phyloP scores from a whole-genome alignment of 2,329 filamentous ascomycete genomes.

The Sporothrix luriei region DNA sequence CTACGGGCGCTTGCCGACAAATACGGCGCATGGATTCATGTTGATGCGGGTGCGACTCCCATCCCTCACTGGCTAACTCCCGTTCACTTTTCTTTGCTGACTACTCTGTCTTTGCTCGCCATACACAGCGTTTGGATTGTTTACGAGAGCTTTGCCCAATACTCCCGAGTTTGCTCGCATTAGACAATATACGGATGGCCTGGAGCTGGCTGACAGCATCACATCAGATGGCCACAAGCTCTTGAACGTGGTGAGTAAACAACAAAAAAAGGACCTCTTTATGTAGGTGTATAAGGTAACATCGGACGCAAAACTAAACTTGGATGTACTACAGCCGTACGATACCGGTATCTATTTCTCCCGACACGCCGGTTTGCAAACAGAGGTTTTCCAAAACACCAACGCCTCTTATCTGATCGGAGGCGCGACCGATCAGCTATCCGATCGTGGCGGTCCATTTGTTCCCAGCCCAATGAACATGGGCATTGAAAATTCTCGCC shows the following conservation, averaged over 20 bases:
- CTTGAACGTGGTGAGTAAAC: slow-evolving; percentile 72
- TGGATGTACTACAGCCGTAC: slow-evolving; percentile 63
- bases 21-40: slow-evolving; percentile 82
- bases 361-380: slow-evolving; percentile 60
- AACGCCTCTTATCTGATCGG: slow-evolving; percentile 75
- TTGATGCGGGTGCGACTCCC: slow-evolving; percentile 66
- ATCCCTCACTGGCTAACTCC: background rate
- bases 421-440: slow-evolving; percentile 30
- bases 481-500: slow-evolving; percentile 86
- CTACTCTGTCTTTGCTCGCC: background rate
- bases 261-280: background rate
- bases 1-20: slow-evolving; percentile 71
- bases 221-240: slow-evolving; percentile 86
- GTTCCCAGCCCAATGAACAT: slow-evolving; percentile 85
- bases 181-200: slow-evolving; percentile 58
- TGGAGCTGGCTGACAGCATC: slow-evolving; percentile 86
- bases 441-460: slow-evolving; percentile 37
- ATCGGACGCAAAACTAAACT: background rate
- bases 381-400: slow-evolving; percentile 74
- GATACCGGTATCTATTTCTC: slow-evolving; percentile 90
- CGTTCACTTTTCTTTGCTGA: background rate
- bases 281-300: background rate
- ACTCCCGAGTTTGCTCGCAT: slow-evolving; percentile 58
- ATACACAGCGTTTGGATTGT: slow-evolving; percentile 76
- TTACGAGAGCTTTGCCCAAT: slow-evolving; percentile 66